Conservation (phyloP, 495 filamentous ascomycete genomes). For the Neurospora sp. region DNA sequence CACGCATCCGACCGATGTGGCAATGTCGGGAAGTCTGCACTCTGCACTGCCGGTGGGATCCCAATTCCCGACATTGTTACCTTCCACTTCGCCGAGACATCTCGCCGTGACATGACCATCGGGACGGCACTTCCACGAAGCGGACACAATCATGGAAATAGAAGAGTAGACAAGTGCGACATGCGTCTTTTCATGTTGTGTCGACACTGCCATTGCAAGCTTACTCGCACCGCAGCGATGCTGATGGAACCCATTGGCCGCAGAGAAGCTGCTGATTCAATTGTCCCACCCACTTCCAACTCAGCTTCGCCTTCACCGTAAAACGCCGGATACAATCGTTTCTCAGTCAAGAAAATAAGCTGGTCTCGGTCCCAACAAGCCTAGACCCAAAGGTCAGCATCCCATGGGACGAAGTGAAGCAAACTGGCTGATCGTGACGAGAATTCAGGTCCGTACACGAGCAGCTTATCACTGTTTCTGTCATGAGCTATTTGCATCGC, state of each 20-base stretch:
- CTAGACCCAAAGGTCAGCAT: neutral
- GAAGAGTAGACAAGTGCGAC: neutral
- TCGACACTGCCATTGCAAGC: neutral
- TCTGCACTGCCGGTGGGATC: neutral
- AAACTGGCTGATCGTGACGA: neutral
- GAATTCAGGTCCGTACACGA: neutral
- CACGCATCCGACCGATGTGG: neutral
- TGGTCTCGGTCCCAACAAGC: neutral
- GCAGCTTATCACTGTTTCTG: neutral
- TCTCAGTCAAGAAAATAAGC: neutral
- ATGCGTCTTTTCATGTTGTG: neutral
- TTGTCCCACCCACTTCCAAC: neutral
- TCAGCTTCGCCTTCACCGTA: neutral
- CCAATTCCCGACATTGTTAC: neutral
- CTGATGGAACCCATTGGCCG: neutral
- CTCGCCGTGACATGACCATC: neutral
- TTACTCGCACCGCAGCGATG: neutral
- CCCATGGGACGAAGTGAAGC: neutral
- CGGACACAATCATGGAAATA: neutral
- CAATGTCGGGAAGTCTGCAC: neutral
- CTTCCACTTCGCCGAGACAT: neutral
- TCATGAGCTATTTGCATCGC: neutral
- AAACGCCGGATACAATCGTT: neutral
- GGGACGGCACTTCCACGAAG: neutral
- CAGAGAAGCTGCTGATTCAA: neutral